Percentiles rank a stretch among this genome's conserved stretches.
Conservation (phyloP, 345 rosid genomes). For the Mangifera indica region DNA sequence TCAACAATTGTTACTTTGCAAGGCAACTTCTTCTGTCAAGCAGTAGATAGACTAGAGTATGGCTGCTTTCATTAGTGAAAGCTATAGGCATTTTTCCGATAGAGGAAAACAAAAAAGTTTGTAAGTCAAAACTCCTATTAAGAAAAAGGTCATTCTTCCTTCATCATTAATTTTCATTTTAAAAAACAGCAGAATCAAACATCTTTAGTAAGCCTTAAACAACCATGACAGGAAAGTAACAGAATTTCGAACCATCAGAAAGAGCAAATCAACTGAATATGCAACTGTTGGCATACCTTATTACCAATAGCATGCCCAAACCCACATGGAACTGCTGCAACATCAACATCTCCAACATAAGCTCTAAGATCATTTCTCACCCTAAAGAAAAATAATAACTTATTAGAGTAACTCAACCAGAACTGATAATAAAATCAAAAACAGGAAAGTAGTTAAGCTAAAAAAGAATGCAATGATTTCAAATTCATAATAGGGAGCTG, state of each 20-base stretch:
- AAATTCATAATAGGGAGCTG: not conserved
- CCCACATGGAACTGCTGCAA: conserved; percentile 87
- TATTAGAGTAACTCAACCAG: conserved; percentile 13
- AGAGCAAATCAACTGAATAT: not conserved
- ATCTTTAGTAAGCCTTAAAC: not conserved
- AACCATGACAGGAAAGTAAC: not conserved
- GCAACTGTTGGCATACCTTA: conserved; percentile 42
- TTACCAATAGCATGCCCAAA: conserved; percentile 86
- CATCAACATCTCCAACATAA: conserved; percentile 76
- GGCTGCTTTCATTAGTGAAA: too few relatives aligned
- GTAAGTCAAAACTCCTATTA: too few relatives aligned
- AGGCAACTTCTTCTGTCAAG: too few relatives aligned
- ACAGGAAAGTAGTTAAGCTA: not conserved
- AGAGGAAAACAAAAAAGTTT: not conserved
- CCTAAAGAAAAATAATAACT: conserved; percentile 40
- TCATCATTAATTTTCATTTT: not conserved
- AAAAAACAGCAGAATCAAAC: not conserved
- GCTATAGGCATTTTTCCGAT: not conserved
- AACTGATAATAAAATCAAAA: not conserved
- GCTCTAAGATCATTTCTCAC: conserved; percentile 57
- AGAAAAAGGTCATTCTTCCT: not conserved
- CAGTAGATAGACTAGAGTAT: too few relatives aligned
- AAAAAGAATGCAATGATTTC: not conserved
- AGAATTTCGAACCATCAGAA: not conserved
- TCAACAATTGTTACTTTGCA: too few relatives aligned